These are phyloP conservation scores for Halteria grandinella DNA, from an alignment of 73 alveolate species.

Conservation along the genomic window DNA sequence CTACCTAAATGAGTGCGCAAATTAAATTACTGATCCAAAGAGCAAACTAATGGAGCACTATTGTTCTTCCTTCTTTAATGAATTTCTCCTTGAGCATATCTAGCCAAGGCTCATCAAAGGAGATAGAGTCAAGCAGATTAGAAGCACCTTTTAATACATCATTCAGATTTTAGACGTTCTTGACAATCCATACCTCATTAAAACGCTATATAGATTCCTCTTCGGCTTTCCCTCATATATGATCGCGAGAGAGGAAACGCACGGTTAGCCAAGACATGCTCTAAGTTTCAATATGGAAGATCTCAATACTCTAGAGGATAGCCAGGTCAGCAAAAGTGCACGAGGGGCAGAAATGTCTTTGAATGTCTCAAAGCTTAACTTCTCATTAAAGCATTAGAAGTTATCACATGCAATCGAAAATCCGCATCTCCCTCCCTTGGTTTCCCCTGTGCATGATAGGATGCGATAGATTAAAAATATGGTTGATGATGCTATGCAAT, in stretches of 20 bases:
- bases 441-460: slow-evolving; percentile 23
- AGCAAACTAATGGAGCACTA: slow-evolving; percentile 4
- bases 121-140: slow-evolving; percentile 4
- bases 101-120: slow-evolving; percentile 2
- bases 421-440: slow-evolving; percentile 25
- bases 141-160: slow-evolving; percentile 21
- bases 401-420: slow-evolving; percentile 37
- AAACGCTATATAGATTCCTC: background rate
- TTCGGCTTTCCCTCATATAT: slow-evolving; percentile 21
- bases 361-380: slow-evolving; percentile 4
- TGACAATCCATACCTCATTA: slow-evolving; percentile 5
- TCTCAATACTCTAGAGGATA: background rate
- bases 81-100: slow-evolving; percentile 5
- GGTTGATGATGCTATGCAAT: slow-evolving; percentile 41
- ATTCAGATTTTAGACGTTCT: slow-evolving; percentile 7
- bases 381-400: slow-evolving; percentile 8
- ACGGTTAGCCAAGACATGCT: background rate
- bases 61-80: slow-evolving; percentile 20
- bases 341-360: background rate
- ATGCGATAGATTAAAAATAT: slow-evolving; percentile 31
- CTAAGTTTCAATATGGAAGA: background rate
- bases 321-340: background rate
- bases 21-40: slow-evolving; percentile 27
- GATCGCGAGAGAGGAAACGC: background rate
- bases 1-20: slow-evolving; percentile 38